Evolutionary conservation across 768 basidiomycete species (phyloP), one percentile per base, ranked within the genome.

Genomic region (Pleurotus tuber-regium): DNA sequence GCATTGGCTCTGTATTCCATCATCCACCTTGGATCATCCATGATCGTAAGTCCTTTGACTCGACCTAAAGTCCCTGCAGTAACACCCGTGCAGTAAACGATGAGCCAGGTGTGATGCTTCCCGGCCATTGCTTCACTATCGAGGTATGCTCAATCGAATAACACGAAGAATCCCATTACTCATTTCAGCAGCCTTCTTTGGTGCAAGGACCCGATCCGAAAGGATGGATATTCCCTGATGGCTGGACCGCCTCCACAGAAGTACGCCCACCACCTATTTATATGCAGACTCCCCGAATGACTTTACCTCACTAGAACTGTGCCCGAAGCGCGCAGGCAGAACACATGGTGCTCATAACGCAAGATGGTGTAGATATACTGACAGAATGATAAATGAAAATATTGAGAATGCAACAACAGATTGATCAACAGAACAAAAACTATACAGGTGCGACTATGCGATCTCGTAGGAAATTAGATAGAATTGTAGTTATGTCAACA

Each of bases 191-290:
- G 87, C 92, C 92, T 3, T 76, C 76, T 41, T 71, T 96, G 26
- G 77, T 95, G 10, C 88, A 92, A 68, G 92, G 92, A 9, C 65
- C 70, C 4, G 74, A 88, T 51, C 75, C 90, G 0, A 63, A 69
- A 21, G 81, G 82, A 2, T 87, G 86, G 81, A 80, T 91, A 52
- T 95, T 90, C 65, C 89, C 89, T 2, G 94, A 96, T 62, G 91
- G 89, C 21, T 96, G 94, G 94, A 93, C 92, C 2, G 84, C 87
- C n/a, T 88, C 89, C 0, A 93, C 92, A 0, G 84, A 89, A 73
- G 93, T 84, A 61, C 49, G 80, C 52, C 7, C 9, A 1, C 14
- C 16, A 33, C n/a, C 6, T 50, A 12, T 52, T 25, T 36, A 38
- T 16, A 26, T 23, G 28, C 14, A 8, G 25, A 11, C 9, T 14